Percentiles rank a stretch among this genome's conserved stretches.
Conservation (phyloP, 495 filamentous ascomycete genomes). For the Friedmanniomyces simplex region DNA sequence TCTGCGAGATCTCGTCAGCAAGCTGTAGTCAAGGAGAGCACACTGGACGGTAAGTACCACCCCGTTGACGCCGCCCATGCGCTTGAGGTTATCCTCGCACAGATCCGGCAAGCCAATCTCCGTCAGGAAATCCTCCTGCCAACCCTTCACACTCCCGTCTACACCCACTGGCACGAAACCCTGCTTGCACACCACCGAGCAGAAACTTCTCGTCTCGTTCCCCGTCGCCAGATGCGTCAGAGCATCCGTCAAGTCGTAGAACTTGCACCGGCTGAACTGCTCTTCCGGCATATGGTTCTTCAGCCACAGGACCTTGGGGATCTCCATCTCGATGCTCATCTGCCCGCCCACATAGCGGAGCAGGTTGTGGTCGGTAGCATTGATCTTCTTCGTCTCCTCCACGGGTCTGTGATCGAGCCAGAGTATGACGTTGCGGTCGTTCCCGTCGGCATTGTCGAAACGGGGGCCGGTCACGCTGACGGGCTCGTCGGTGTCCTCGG, state of each 20-base stretch:
- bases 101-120: conserved; percentile 77
- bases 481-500: conserved; percentile 77
- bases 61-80: conserved; percentile 86
- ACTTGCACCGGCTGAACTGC: conserved; percentile 83
- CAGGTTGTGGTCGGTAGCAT: conserved; percentile 83
- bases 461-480: conserved; percentile 78
- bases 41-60: conserved; percentile 51
- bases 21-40: conserved; percentile 3
- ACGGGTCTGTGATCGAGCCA: conserved; percentile 91
- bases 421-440: conserved; percentile 80
- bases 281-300: conserved; percentile 97
- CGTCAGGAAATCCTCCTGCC: conserved; percentile 87
- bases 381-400: conserved; percentile 81
- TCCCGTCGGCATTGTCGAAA: conserved; percentile 58
- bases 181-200: conserved; percentile 91
- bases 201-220: conserved; percentile 81
- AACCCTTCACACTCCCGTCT: conserved; percentile 94
- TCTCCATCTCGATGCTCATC: conserved; percentile 99
- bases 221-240: conserved; percentile 94
- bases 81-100: conserved; percentile 71
- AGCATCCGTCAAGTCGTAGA: conserved; percentile 90
- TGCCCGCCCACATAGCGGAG: conserved; percentile 89
- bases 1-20: conserved; percentile 44
- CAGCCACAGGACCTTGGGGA: conserved; percentile 93
- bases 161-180: conserved; percentile 91